phyloP scores from a whole-genome alignment of 164 flowering plant genomes.

The Houttuynia cordata region DNA sequence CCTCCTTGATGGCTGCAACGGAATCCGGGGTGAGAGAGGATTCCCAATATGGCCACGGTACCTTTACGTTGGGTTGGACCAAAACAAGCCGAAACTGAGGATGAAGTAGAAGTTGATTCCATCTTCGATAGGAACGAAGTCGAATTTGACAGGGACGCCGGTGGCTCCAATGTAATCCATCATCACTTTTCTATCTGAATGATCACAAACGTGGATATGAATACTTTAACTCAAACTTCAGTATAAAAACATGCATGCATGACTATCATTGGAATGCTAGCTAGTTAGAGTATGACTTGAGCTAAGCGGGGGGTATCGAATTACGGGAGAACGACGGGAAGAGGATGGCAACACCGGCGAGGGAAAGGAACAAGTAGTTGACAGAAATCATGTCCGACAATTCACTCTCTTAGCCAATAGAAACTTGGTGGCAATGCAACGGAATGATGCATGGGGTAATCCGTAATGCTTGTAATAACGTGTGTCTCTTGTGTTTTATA shows the following conservation, averaged over 20 bases:
- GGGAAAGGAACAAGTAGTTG: slow-evolving; percentile 10
- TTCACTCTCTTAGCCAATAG: no score
- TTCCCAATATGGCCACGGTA: slow-evolving; percentile 47
- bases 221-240: neutral
- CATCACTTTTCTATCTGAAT: slow-evolving; percentile 46
- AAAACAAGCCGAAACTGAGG: slow-evolving; percentile 39
- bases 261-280: neutral
- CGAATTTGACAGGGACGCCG: slow-evolving; percentile 30
- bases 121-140: slow-evolving; percentile 29
- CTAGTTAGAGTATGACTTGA: no score
- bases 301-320: no score
- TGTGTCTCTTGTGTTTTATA: no score
- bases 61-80: slow-evolving; percentile 44
- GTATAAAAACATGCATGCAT: neutral
- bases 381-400: slow-evolving; percentile 6
- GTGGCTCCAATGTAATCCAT: slow-evolving; percentile 70
- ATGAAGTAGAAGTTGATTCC: slow-evolving; percentile 52
- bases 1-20: slow-evolving; percentile 21
- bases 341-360: slow-evolving; percentile 4
- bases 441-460: no score
- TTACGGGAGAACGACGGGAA: slow-evolving; percentile 8
- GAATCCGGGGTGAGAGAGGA: slow-evolving; percentile 34
- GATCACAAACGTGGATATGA: neutral
- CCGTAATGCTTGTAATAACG: no score
- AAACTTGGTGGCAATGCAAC: no score